Base-by-base conservation (phyloP, 2,329 filamentous ascomycete species). In the Capronia americana region DNA sequence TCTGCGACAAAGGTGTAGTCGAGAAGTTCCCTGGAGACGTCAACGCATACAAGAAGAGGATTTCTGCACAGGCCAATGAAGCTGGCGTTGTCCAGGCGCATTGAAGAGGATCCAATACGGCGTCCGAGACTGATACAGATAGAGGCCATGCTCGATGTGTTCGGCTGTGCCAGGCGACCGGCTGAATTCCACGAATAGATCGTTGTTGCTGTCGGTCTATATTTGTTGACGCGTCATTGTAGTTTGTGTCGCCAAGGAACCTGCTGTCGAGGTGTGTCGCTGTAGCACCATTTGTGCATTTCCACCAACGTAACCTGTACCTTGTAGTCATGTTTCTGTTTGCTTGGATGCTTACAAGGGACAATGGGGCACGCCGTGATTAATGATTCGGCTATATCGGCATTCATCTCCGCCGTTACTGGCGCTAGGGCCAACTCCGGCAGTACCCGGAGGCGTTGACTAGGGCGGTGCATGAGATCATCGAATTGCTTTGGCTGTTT, bases 1-100 rank as follows among this genome's bases (percentile, higher is more conserved):
- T 99, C 69, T 99, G 95, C 76, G 95, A 99, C 78, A 85, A 90
- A 66, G 95, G 95, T 10, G 95, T 90, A 1, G 93, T 99, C 23
- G 92, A 96, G 86, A 93, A 97, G 82, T 99, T 99, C 81, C 88
- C 91, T 68, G 95, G 95, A 38, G 93, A 96, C 74, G 93, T 99
- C 60, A 92, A 97, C 80, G 89, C 92, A 69, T 99, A 99, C 84
- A 99, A 99, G 89, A 97, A 93, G 87, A 89, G 92, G 79, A 97
- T 99, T 75, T 87, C 88, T 20, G 90, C 92, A 14, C 93, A 97
- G 81, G 94, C 94, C 24, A 90, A 96, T 77, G 90, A 90, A 61
- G 89, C 90, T 55, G 95, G 95, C 73, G 93, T 97, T 50, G 95
- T 93, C 64, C 87, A 88, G 77, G 70, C 67, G 26, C 70, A 72